Conservation (phyloP, 495 filamentous ascomycete genomes). For the Penicillium samsonianum region DNA sequence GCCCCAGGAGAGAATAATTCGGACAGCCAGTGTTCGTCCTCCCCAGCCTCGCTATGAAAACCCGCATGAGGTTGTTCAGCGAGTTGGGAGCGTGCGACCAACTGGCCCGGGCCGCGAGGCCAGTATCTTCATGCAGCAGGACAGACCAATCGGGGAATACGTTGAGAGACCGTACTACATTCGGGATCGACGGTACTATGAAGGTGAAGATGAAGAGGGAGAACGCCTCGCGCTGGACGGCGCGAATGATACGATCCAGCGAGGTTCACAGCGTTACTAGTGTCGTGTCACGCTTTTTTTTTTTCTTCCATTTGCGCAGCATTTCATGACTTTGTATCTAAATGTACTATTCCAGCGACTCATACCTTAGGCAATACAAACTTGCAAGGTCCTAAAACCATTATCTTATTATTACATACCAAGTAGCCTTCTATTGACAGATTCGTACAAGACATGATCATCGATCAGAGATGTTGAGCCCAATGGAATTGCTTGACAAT, state of each 20-base stretch:
- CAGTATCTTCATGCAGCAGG: conserved; percentile 43
- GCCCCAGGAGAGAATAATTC: conserved; percentile 55
- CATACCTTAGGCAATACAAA: background rate
- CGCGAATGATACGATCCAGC: conserved; percentile 31
- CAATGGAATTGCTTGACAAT: background rate
- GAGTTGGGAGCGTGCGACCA: conserved; percentile 55
- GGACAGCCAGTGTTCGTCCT: conserved; percentile 60
- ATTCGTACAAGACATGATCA: background rate
- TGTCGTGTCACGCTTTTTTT: conserved; percentile 13
- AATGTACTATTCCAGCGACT: background rate
- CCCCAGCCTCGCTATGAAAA: conserved; percentile 56
- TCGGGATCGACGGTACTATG: conserved; percentile 43
- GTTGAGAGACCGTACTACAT: conserved; percentile 46
- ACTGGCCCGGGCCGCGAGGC: conserved; percentile 37
- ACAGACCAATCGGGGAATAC: conserved; percentile 43
- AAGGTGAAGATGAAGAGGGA: conserved; percentile 37
- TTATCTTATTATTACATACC: background rate
- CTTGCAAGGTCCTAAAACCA: background rate
- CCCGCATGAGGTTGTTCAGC: conserved; percentile 45
- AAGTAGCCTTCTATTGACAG: background rate
- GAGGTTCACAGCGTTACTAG: conserved; percentile 35
- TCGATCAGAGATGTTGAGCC: background rate
- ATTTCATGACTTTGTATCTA: conserved; percentile 9
- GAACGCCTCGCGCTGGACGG: conserved; percentile 36
- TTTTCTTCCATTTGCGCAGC: conserved; percentile 7